Conservation (phyloP, 257 asterid species). For the Gentiana macrophylla region DNA sequence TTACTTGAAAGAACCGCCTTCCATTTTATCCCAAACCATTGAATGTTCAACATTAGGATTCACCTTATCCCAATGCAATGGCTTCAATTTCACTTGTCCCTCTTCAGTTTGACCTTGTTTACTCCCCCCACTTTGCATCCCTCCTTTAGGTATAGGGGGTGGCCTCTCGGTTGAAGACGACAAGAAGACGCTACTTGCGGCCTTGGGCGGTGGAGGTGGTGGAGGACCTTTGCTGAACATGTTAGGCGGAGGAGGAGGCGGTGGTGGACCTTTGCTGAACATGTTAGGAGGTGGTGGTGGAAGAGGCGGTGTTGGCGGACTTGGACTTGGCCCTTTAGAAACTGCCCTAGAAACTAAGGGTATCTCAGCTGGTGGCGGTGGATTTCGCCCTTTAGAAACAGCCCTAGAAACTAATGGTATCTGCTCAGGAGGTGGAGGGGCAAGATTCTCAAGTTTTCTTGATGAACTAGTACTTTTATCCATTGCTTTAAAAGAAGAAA, state of each 20-base stretch:
- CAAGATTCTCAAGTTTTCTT: slow-evolving; percentile 2
- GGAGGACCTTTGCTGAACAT: slow-evolving; percentile 20
- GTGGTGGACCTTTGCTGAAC: slow-evolving; percentile 16
- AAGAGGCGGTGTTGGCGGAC: slow-evolving; percentile 12
- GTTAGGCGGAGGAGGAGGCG: slow-evolving; percentile 43
- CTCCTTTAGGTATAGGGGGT: slow-evolving; percentile 22
- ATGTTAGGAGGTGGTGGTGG: slow-evolving; percentile 11
- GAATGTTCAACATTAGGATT: slow-evolving; percentile 71
- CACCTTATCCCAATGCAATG: slow-evolving; percentile 93
- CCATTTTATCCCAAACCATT: slow-evolving; percentile 93
- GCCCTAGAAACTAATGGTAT: neutral
- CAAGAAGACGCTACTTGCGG: slow-evolving; percentile 3
- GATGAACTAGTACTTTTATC: slow-evolving; percentile 23
- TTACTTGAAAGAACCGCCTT: slow-evolving; percentile 91
- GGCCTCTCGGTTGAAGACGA: slow-evolving; percentile 18
- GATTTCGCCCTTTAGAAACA: slow-evolving; percentile 8
- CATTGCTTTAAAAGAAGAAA: slow-evolving; percentile 18
- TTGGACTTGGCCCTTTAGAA: slow-evolving; percentile 10
- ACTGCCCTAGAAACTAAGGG: neutral
- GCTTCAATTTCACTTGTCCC: slow-evolving; percentile 61
- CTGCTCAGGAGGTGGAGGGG: slow-evolving; percentile 10
- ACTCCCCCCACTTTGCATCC: slow-evolving; percentile 24
- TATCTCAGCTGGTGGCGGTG: slow-evolving; percentile 12
- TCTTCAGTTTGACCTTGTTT: slow-evolving; percentile 21
- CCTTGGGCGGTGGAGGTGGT: slow-evolving; percentile 34